Evolutionary conservation across 169 alveolate species (phyloP).

Genomic region (Cyclospora cayetanensis): DNA sequence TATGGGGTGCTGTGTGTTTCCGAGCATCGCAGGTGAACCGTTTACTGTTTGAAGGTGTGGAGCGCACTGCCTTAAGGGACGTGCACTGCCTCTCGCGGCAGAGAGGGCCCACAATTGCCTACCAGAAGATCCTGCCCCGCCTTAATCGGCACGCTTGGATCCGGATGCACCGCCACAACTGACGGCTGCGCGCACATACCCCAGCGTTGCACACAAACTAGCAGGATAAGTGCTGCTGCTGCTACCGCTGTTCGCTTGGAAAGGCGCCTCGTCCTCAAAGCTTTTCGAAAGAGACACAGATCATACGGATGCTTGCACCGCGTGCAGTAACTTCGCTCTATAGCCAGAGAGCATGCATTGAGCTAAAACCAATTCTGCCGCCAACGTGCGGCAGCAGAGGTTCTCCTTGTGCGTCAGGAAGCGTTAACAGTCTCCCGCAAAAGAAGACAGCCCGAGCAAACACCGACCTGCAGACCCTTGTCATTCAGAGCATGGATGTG

Average conservation of each 20-base stretch:
- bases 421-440: background rate
- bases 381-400: background rate
- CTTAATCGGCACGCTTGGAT: constrained; percentile 76
- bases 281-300: background rate
- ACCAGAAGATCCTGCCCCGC: constrained; percentile 76
- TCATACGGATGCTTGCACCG: too few species aligned
- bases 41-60: too few species aligned
- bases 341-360: too few species aligned
- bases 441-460: background rate
- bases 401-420: background rate
- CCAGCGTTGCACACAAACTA: too few species aligned
- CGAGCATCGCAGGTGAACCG: too few species aligned
- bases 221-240: background rate
- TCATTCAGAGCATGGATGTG: background rate
- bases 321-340: too few species aligned
- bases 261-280: background rate
- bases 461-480: constrained; percentile 9
- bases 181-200: constrained; percentile 48
- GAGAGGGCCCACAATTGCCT: background rate
- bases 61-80: too few species aligned
- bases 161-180: constrained; percentile 76
- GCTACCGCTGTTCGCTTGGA: background rate
- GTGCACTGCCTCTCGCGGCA: too few species aligned
- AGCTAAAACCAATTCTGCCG: too few species aligned
- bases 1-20: too few species aligned